Evolutionary conservation across 768 basidiomycete species (phyloP).

Genomic region (Lactarius indigo): DNA sequence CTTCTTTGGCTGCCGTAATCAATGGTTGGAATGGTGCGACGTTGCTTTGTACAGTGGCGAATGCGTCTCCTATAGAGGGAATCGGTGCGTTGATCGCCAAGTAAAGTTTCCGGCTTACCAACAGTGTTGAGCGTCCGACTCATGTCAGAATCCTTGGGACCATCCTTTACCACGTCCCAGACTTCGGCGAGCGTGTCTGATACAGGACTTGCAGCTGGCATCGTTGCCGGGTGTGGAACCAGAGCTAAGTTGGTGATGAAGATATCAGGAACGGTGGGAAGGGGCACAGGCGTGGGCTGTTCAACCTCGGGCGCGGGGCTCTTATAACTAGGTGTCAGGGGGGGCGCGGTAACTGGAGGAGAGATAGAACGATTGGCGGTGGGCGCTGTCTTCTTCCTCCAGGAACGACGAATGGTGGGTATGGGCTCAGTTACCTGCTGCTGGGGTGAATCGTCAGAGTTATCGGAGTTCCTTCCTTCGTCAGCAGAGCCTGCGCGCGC

Average conservation of each 20-base stretch:
- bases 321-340: background rate
- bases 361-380: background rate
- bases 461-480: background rate
- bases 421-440: background rate
- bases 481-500: background rate
- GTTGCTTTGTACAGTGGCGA: background rate
- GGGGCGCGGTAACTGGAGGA: background rate
- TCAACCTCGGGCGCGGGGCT: background rate
- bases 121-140: background rate
- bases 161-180: constrained; percentile 6
- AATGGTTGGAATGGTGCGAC: background rate
- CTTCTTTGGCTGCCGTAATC: background rate
- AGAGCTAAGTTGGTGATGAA: background rate
- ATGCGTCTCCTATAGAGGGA: background rate
- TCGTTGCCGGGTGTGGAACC: background rate
- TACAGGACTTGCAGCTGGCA: background rate
- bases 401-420: background rate
- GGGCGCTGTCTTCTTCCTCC: background rate
- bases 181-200: constrained; percentile 3
- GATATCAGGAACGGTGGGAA: background rate
- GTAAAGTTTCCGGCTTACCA: background rate
- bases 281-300: background rate
- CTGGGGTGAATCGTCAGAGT: background rate
- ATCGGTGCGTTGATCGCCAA: background rate
- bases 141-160: background rate